A percentile compares a stretch with the other conserved stretches of the same genome.
These are phyloP conservation scores for Buddleja alternifolia DNA, from an alignment of 257 asterid genomes.

Conservation along the genomic window DNA sequence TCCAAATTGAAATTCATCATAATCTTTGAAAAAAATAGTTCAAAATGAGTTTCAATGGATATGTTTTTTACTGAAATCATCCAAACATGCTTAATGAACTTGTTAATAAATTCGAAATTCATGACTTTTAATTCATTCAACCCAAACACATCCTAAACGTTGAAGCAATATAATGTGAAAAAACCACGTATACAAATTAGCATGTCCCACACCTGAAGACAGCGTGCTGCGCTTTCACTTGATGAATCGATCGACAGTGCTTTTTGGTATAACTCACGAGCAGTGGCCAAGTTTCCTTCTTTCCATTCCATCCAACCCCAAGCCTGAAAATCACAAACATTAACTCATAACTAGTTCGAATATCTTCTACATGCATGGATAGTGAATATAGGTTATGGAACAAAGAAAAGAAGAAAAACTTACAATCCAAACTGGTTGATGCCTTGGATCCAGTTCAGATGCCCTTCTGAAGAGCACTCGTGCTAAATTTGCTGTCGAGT, in stretches of 20 bases:
- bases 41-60: too few relatives aligned
- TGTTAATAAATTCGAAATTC: too few relatives aligned
- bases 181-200: not conserved
- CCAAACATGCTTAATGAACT: too few relatives aligned
- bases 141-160: too few relatives aligned
- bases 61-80: too few relatives aligned
- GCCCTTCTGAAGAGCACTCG: constrained; percentile 76
- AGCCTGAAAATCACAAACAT: constrained; percentile 51
- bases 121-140: too few relatives aligned
- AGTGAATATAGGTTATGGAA: not conserved
- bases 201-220: constrained; percentile 71
- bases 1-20: too few relatives aligned
- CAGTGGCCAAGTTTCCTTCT: constrained; percentile 85
- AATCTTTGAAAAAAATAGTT: too few relatives aligned
- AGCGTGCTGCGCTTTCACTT: constrained; percentile 86
- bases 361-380: not conserved
- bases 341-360: not conserved
- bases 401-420: constrained; percentile 27
- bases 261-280: constrained; percentile 78
- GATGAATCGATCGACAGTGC: constrained; percentile 75
- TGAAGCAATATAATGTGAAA: too few relatives aligned
- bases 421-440: constrained; percentile 97
- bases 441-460: constrained; percentile 80
- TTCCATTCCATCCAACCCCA: constrained; percentile 99
- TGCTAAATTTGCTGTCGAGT: constrained; percentile 77